These are phyloP conservation scores for Sporothrix variecibatus DNA, from an alignment of 2,329 filamentous ascomycete genomes.

Conservation along the genomic window DNA sequence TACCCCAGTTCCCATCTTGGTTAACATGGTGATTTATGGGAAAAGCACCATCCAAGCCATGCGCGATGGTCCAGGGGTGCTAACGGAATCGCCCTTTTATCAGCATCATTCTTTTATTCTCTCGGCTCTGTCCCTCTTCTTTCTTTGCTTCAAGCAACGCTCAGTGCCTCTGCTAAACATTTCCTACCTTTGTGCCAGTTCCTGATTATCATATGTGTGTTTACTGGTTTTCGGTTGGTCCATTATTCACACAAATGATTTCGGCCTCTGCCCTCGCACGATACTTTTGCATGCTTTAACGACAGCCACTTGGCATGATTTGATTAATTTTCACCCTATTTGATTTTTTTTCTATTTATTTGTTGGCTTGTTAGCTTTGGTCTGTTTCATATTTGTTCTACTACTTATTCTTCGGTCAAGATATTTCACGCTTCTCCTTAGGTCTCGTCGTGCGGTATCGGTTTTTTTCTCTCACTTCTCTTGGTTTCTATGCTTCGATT, in stretches of 20 bases:
- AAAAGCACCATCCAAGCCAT: not conserved
- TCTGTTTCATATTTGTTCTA: not conserved
- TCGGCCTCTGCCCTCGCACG: too few species aligned
- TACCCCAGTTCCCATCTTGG: not conserved
- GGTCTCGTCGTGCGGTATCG: not conserved
- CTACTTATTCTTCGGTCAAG: not conserved
- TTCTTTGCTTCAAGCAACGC: not conserved
- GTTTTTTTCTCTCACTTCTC: not conserved
- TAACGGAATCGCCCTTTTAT: not conserved
- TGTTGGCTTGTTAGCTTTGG: not conserved
- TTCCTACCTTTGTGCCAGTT: too few species aligned
- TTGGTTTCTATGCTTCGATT: not conserved
- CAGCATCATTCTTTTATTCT: not conserved
- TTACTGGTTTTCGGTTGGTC: too few species aligned
- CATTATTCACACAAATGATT: too few species aligned
- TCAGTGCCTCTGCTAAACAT: not conserved
- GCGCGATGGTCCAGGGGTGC: too few species aligned
- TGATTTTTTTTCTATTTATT: not conserved
- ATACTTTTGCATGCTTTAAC: not conserved
- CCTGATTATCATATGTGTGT: too few species aligned
- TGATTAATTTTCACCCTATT: not conserved
- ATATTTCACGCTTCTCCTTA: not conserved
- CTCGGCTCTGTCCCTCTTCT: not conserved
- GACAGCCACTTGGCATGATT: not conserved
- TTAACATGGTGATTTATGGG: not conserved